Evolutionary conservation across 768 basidiomycete genomes (phyloP).

Genomic region (Suillus lakei): DNA sequence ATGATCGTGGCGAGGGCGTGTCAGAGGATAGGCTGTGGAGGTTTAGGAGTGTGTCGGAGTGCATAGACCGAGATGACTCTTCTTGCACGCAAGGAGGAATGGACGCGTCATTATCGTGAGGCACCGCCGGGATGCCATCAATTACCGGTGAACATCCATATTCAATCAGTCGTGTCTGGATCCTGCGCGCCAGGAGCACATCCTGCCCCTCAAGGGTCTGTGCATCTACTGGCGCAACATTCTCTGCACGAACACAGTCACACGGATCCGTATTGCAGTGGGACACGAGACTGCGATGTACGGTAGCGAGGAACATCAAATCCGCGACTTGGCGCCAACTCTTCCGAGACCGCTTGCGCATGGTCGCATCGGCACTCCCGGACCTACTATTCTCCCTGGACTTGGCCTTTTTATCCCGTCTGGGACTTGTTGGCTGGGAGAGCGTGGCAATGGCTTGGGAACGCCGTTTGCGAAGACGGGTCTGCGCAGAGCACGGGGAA

Average conservation of each 20-base stretch:
- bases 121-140: background rate
- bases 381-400: slow-evolving; percentile 12
- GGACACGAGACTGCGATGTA: slow-evolving; percentile 39
- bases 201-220: slow-evolving; percentile 36
- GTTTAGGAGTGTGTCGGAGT: slow-evolving; percentile 27
- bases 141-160: slow-evolving; percentile 29
- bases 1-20: slow-evolving; percentile 8
- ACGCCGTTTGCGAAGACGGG: slow-evolving; percentile 36
- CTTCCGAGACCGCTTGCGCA: slow-evolving; percentile 38
- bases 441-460: slow-evolving; percentile 37
- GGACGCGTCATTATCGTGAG: background rate
- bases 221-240: slow-evolving; percentile 8
- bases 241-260: slow-evolving; percentile 18
- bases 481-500: slow-evolving; percentile 16
- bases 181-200: slow-evolving; percentile 34
- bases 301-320: slow-evolving; percentile 39
- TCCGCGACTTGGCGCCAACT: slow-evolving; percentile 37
- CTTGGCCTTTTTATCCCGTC: slow-evolving; percentile 4
- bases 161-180: slow-evolving; percentile 36
- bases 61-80: background rate
- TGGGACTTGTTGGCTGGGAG: slow-evolving; percentile 21
- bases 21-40: background rate
- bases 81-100: slow-evolving; percentile 5
- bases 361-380: background rate
- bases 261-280: slow-evolving; percentile 7